These are phyloP conservation scores for Hypomontagnella submonticulosa DNA, from an alignment of 495 filamentous ascomycete genomes.

Conservation along the genomic window DNA sequence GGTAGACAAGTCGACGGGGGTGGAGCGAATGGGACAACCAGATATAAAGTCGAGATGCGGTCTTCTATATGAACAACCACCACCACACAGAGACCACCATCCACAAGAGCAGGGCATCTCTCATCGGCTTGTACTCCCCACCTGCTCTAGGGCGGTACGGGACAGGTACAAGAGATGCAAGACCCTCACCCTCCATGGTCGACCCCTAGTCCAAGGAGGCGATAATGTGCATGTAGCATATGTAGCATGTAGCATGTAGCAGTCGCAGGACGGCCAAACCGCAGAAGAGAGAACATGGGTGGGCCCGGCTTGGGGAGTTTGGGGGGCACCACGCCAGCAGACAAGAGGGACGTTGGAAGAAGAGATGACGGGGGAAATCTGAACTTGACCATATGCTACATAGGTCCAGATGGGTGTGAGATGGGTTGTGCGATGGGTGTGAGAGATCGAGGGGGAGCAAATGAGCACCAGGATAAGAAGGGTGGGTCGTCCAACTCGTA, in stretches of 20 bases:
- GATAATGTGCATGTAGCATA: slow-evolving; percentile 38
- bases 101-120: slow-evolving; percentile 35
- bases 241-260: slow-evolving; percentile 34
- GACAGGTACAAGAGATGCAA: slow-evolving; percentile 37
- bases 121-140: slow-evolving; percentile 39
- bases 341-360: slow-evolving; percentile 9
- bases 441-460: slow-evolving; percentile 38
- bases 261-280: slow-evolving; percentile 39
- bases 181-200: slow-evolving; percentile 31
- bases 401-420: slow-evolving; percentile 36
- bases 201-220: slow-evolving; percentile 42
- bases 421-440: no score
- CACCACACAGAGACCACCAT: slow-evolving; percentile 19
- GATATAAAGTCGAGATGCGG: slow-evolving; percentile 44
- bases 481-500: slow-evolving; percentile 33
- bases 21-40: slow-evolving; percentile 45
- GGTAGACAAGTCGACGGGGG: slow-evolving; percentile 35
- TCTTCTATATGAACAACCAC: slow-evolving; percentile 44
- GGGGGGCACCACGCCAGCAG: slow-evolving; percentile 21
- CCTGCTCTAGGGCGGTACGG: slow-evolving; percentile 34
- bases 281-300: slow-evolving; percentile 37
- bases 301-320: slow-evolving; percentile 36
- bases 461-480: slow-evolving; percentile 13
- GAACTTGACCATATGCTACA: not conserved
- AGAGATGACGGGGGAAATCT: no score